Evolutionary conservation across 179 eudicot genomes (phyloP), one percentile per base, ranked within the genome.

Genomic region (Dionaea muscipula): DNA sequence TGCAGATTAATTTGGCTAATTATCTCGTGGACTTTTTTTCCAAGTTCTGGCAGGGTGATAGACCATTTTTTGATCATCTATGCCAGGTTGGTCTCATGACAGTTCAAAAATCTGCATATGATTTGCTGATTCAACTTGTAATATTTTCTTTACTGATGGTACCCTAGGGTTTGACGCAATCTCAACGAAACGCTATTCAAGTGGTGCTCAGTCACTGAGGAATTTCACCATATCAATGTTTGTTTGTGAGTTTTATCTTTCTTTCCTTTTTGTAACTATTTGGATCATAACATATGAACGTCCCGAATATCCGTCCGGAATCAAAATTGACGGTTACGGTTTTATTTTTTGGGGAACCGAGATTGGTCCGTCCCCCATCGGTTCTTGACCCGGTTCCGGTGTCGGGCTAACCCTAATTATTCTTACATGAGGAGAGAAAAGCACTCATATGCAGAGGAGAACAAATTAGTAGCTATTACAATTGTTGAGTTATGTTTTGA

Each of bases 1-100:
- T 53, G 61, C 89, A 91, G 98, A 91, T 87, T 18, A 91, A 91
- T 73, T 68, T 91, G 77, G 73, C 85, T 17, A 80, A 65, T 59
- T 84, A 78, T 79, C 81, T 87, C 18, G 66, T 62, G 41, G 86
- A 84, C 50, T 84, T 85, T 58, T 20, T 87, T 47, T 65, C 40
- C 60, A 82, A 77, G 69, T 84, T 91, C 43, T 73, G 80, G 51
- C 83, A 77, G 56, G 76, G 79, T 33, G 89, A 87, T 58, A 51
- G 63, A 33, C 68, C 72, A 53, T 68, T 64, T 63, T 84, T 84
- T 48, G 78, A 82, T 37, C 87, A 81, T 76, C 86, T 91, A 51
- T 78, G 78, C 53, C 86, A 91, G 98, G 98, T 76, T 39, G 41
- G 63, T 2, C 24, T 12, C 15, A 18, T 18, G 22, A 16, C 36